Evolutionary conservation across 306 rosid species (phyloP), one percentile per base, ranked within the genome.

Genomic region (Sicyos baderoa): DNA sequence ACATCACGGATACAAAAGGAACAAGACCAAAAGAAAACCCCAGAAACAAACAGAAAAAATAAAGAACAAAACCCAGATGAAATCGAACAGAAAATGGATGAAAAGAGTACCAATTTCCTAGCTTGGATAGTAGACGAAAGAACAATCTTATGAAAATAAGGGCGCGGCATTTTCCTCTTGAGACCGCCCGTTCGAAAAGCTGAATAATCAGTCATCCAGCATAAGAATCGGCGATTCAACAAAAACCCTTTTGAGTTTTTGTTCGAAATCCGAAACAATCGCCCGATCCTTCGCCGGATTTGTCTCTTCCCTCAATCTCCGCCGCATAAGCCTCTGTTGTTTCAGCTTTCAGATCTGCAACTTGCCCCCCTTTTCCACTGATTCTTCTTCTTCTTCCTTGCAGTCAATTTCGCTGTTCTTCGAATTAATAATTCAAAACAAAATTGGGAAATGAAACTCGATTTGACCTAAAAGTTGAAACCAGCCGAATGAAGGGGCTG

Each of bases 111-210:
- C 99, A 93, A 82, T 73, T 88, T 89, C 25, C 72, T 86, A 42
- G 87, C 76, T 73, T 86, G 87, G 71, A 90, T 58, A 53, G 88
- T 82, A 17, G 96, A 82, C 1, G 91, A 74, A 35, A 86, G 80
- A 81, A 93, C 74, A 82, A 93, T 87, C 91, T 93, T 90, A 81
- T 85, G 82, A 62, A 93, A 93, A 82, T 71, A 86, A 66, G 97
- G 88, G 69, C 79, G 81, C 52, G 81, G 89, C 97, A 90, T 90
- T 79, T 75, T 83, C 50, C 40, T 72, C 57, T 67, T 57, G 64
- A 53, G 45, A 54, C 51, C 56, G 56, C 72, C 72, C 56, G 56
- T 67, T 22, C 72, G 72, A 21, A 67, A 67, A 48, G 72, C 72
- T 67, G 72, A 48, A 67, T 48, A 67, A 67, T 67, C 72, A 67